phyloP scores from a whole-genome alignment of 2,329 filamentous ascomycete genomes.

The Penicillium sp. region DNA sequence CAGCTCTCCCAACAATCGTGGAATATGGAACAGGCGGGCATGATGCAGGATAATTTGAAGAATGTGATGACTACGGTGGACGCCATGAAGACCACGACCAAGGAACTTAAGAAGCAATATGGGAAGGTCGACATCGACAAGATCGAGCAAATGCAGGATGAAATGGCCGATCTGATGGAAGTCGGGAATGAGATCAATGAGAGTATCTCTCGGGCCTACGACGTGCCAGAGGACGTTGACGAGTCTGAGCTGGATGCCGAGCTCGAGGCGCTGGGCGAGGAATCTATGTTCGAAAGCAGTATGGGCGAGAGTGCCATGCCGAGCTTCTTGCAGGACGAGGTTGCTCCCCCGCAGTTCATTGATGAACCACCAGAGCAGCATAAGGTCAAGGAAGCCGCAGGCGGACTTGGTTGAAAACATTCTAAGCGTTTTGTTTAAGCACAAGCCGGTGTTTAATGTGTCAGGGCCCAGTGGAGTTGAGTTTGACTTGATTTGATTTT shows the following conservation, averaged over 20 bases:
- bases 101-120: slow-evolving; percentile 89
- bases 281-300: slow-evolving; percentile 80
- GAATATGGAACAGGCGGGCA: slow-evolving; percentile 98
- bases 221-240: slow-evolving; percentile 94
- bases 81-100: slow-evolving; percentile 95
- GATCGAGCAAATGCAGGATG: slow-evolving; percentile 96
- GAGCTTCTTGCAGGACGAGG: slow-evolving; percentile 86
- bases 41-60: slow-evolving; percentile 98
- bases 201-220: slow-evolving; percentile 85
- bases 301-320: slow-evolving; percentile 68
- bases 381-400: slow-evolving; percentile 80
- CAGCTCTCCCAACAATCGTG: slow-evolving; percentile 92
- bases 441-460: slow-evolving; percentile 11
- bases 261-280: slow-evolving; percentile 88
- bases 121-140: slow-evolving; percentile 97
- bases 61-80: slow-evolving; percentile 99
- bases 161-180: slow-evolving; percentile 98
- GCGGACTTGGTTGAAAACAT: slow-evolving; percentile 34
- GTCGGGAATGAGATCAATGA: slow-evolving; percentile 98
- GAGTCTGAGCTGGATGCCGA: slow-evolving; percentile 96
- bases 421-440: slow-evolving; percentile 12
- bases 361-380: slow-evolving; percentile 79
- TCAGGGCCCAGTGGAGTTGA: slow-evolving; percentile 22
- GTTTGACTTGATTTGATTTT: slow-evolving; percentile 2
- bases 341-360: slow-evolving; percentile 80